Conservation (phyloP, 306 rosid genomes). For the Fragaria iinumae region DNA sequence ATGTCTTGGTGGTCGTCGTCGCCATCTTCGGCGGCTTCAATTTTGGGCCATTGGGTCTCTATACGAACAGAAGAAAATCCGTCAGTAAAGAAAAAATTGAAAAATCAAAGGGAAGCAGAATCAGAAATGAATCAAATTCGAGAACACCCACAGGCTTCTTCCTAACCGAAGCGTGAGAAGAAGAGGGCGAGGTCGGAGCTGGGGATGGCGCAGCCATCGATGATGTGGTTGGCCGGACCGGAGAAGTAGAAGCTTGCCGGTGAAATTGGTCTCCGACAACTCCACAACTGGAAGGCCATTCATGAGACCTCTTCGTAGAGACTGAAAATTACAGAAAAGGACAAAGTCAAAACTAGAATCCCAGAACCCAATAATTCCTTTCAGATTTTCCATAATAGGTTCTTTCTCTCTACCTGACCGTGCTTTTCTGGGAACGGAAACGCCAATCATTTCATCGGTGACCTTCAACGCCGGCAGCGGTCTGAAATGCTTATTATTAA, state of each 20-base stretch:
- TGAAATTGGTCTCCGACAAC: conserved; percentile 57
- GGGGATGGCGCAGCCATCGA: conserved; percentile 32
- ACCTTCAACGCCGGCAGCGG: conserved; percentile 74
- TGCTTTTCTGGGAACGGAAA: conserved; percentile 83
- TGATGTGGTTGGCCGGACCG: conserved; percentile 52
- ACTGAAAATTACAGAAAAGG: conserved; percentile 39
- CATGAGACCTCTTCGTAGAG: conserved; percentile 90
- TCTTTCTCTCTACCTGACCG: conserved; percentile 70
- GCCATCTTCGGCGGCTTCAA: conserved; percentile 65
- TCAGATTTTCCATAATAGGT: neutral
- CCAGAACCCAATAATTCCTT: conserved; percentile 19
- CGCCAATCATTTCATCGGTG: conserved; percentile 98
- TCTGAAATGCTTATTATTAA: conserved; percentile 43
- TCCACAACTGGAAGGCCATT: conserved; percentile 71
- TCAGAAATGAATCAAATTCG: conserved; percentile 1
- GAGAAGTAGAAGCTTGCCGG: conserved; percentile 75
- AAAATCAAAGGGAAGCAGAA: neutral
- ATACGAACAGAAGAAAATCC: conserved; percentile 24
- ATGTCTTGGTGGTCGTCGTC: conserved; percentile 54
- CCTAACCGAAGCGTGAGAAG: conserved; percentile 68
- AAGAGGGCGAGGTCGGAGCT: conserved; percentile 73
- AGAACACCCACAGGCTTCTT: conserved; percentile 75
- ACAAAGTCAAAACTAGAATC: neutral
- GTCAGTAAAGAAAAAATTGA: conserved; percentile 25
- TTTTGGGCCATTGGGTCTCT: conserved; percentile 78